phyloP scores from a whole-genome alignment of 2,329 filamentous ascomycete species.

The Trichoderma gracile region DNA sequence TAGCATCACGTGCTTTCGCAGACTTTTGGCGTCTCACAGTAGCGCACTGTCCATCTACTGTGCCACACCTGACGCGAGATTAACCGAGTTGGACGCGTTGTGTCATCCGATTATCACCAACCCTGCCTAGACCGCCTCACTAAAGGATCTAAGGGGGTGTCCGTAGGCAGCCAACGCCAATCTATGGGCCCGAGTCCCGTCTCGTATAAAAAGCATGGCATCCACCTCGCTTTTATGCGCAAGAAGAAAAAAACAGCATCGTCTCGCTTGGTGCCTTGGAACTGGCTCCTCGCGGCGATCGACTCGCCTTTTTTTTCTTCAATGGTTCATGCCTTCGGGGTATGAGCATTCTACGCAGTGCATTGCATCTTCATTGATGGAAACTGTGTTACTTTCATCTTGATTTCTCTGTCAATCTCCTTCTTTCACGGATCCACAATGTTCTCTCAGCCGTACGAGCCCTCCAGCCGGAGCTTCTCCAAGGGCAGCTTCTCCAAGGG shows the following conservation, averaged over 20 bases:
- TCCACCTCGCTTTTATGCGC: slow-evolving; percentile 27
- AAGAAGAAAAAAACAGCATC: slow-evolving; percentile 27
- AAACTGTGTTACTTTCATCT: not conserved
- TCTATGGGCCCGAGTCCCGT: not conserved
- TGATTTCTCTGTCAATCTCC: not conserved
- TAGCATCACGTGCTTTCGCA: slow-evolving; percentile 25
- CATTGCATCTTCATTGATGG: not conserved
- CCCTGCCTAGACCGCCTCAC: slow-evolving; percentile 26
- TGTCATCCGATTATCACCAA: slow-evolving; percentile 24
- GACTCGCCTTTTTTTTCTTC: slow-evolving; percentile 27
- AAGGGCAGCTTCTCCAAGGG: slow-evolving; percentile 57
- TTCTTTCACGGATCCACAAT: slow-evolving; percentile 36
- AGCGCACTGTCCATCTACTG: not conserved
- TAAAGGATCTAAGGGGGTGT: slow-evolving; percentile 30
- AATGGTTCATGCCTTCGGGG: not conserved
- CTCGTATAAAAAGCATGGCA: slow-evolving; percentile 31
- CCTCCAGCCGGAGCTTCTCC: slow-evolving; percentile 49
- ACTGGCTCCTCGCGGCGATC: slow-evolving; percentile 47
- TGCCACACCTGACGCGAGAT: slow-evolving; percentile 23
- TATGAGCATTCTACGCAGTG: not conserved
- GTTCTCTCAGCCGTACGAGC: slow-evolving; percentile 51
- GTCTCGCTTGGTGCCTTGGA: slow-evolving; percentile 34
- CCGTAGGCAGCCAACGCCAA: slow-evolving; percentile 25
- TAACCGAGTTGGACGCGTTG: slow-evolving; percentile 26
- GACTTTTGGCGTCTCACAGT: slow-evolving; percentile 20